Conservation (phyloP, 257 asterid species). For the Linaria vulgaris region DNA sequence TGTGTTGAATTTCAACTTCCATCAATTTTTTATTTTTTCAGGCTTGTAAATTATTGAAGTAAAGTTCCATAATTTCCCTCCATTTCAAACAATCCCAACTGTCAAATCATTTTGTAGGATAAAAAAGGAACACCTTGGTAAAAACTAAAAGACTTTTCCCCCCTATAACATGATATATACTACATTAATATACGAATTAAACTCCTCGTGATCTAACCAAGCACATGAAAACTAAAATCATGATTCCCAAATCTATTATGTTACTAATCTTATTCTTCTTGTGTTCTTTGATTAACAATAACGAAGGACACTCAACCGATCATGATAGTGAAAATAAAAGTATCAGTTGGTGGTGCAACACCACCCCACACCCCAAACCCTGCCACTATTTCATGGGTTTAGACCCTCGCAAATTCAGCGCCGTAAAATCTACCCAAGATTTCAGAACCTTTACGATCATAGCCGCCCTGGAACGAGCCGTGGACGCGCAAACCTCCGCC, state of each 20-base stretch:
- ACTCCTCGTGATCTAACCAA: too few relatives aligned
- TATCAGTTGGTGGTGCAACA: slow-evolving; percentile 65
- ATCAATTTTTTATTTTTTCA: slow-evolving; percentile 14
- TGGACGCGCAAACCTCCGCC: slow-evolving; percentile 35
- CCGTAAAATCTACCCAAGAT: slow-evolving; percentile 41
- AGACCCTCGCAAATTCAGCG: slow-evolving; percentile 20
- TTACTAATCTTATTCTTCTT: slow-evolving; percentile 11
- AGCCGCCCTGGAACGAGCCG: slow-evolving; percentile 60
- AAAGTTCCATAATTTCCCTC: slow-evolving; percentile 33
- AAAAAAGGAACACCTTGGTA: slow-evolving; percentile 23
- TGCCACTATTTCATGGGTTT: slow-evolving; percentile 60
- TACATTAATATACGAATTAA: too few relatives aligned
- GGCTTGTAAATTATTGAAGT: slow-evolving; percentile 16
- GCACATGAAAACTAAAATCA: slow-evolving; percentile 14
- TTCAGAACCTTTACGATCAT: slow-evolving; percentile 59
- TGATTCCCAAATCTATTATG: background rate
- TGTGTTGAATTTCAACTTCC: slow-evolving; percentile 26
- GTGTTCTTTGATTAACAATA: background rate
- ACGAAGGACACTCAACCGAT: background rate
- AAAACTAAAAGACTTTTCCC: slow-evolving; percentile 1
- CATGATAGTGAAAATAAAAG: slow-evolving; percentile 5
- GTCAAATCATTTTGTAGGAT: slow-evolving; percentile 26
- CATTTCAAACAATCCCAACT: slow-evolving; percentile 40
- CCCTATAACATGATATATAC: too few relatives aligned
- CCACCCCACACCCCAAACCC: slow-evolving; percentile 72